A percentile compares a stretch with the other conserved stretches of the same genome.
Evolutionary conservation across 805 yeast genomes (phyloP).

Genomic region (Debaryomyces maramus): DNA sequence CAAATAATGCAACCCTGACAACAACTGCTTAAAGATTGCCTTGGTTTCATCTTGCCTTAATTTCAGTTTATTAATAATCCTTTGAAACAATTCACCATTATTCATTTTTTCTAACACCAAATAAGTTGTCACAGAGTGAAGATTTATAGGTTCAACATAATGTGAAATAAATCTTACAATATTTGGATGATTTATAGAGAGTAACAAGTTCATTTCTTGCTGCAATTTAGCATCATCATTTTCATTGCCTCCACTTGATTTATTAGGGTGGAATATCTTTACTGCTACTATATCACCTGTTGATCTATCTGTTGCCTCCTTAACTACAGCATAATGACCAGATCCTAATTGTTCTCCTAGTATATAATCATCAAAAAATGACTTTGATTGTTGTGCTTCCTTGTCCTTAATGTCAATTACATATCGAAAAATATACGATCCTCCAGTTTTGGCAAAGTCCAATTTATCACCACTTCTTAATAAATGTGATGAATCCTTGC

Average conservation of each 20-base stretch:
- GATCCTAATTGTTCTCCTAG: constrained; percentile 64
- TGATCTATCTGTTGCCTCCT: constrained; percentile 58
- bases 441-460: constrained; percentile 53
- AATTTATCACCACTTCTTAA: constrained; percentile 65
- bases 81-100: constrained; percentile 73
- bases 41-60: constrained; percentile 62
- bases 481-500: constrained; percentile 48
- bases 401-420: constrained; percentile 21
- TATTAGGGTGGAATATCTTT: constrained; percentile 66
- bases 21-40: constrained; percentile 52
- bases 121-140: constrained; percentile 54
- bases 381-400: constrained; percentile 19
- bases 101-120: constrained; percentile 71
- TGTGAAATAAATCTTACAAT: constrained; percentile 64
- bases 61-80: constrained; percentile 65
- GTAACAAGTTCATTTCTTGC: constrained; percentile 66
- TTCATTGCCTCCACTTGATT: constrained; percentile 16
- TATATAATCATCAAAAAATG: constrained; percentile 59
- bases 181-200: constrained; percentile 67
- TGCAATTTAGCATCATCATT: constrained; percentile 46
- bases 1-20: constrained; percentile 38
- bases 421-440: constrained; percentile 51
- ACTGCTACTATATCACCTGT: constrained; percentile 69
- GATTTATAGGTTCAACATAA: constrained; percentile 53
- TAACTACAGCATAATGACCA: constrained; percentile 83